These are phyloP conservation scores for Orbilia brochopaga DNA, from an alignment of 2,329 filamentous ascomycete genomes.

Conservation along the genomic window DNA sequence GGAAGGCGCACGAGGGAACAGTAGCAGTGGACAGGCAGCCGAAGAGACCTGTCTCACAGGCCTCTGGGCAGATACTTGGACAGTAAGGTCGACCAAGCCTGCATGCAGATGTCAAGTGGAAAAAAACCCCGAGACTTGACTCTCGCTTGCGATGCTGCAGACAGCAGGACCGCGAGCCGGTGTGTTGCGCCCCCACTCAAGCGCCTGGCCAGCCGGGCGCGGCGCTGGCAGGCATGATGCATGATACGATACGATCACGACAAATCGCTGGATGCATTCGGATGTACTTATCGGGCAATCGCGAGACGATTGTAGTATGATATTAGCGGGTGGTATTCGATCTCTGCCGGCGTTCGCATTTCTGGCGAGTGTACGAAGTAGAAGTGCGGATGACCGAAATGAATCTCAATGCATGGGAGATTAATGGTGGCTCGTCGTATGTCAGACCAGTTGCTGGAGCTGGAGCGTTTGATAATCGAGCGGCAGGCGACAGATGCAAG, in stretches of 20 bases:
- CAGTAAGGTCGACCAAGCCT: neutral
- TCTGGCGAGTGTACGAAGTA: no score
- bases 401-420: no score
- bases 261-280: neutral
- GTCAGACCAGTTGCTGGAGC: no score
- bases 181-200: neutral
- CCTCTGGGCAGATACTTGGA: neutral
- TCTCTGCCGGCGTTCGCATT: no score
- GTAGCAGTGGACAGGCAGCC: neutral
- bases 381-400: no score
- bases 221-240: neutral
- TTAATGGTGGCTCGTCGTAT: no score
- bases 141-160: neutral
- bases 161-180: neutral
- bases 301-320: no score
- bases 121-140: constrained; percentile 4
- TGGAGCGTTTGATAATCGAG: no score
- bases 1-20: neutral
- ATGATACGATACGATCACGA: neutral
- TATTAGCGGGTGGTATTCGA: neutral
- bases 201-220: neutral
- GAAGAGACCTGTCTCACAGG: neutral
- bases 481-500: no score
- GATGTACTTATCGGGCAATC: neutral
- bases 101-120: neutral